phyloP scores from a whole-genome alignment of 176 grass and related monocot species.

The Melocanna baccifera region DNA sequence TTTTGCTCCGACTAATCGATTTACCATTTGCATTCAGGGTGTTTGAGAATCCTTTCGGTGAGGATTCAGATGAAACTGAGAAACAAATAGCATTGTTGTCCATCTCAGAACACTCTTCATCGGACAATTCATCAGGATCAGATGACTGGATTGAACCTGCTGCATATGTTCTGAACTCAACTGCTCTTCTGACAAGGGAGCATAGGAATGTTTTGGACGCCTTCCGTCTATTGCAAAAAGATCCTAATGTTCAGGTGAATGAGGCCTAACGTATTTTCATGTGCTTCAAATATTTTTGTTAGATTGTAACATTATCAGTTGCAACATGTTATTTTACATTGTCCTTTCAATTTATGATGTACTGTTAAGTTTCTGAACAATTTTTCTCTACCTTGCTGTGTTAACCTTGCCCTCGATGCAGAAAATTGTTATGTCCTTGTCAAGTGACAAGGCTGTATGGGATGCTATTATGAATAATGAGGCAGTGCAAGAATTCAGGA shows the following conservation, averaged over 20 bases:
- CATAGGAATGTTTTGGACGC: conserved; percentile 72
- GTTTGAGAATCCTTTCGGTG: conserved; percentile 36
- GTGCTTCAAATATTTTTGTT: not conserved
- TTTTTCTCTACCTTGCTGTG: not conserved
- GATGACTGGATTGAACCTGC: conserved; percentile 92
- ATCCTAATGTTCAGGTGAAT: conserved; percentile 69
- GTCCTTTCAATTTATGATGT: not conserved
- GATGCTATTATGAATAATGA: conserved; percentile 89
- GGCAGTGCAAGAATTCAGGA: conserved; percentile 79
- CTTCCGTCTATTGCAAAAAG: conserved; percentile 64
- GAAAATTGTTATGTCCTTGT: conserved; percentile 90
- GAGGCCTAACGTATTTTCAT: not conserved
- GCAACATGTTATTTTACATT: not conserved
- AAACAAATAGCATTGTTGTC: conserved; percentile 35
- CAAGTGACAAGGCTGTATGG: conserved; percentile 87
- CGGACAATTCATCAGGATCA: conserved; percentile 49
- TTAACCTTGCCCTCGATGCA: conserved; percentile 42
- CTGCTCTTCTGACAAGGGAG: conserved; percentile 51
- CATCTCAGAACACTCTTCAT: conserved; percentile 41
- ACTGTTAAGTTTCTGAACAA: not conserved
- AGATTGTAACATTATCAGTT: not conserved
- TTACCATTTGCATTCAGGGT: conserved; percentile 34
- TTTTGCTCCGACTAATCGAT: conserved; percentile 11
- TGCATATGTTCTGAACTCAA: conserved; percentile 57
- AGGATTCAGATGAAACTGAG: conserved; percentile 21